Base-by-base conservation (phyloP, 1,139 yeast genomes). In the Debaryomyces nepalensis region DNA sequence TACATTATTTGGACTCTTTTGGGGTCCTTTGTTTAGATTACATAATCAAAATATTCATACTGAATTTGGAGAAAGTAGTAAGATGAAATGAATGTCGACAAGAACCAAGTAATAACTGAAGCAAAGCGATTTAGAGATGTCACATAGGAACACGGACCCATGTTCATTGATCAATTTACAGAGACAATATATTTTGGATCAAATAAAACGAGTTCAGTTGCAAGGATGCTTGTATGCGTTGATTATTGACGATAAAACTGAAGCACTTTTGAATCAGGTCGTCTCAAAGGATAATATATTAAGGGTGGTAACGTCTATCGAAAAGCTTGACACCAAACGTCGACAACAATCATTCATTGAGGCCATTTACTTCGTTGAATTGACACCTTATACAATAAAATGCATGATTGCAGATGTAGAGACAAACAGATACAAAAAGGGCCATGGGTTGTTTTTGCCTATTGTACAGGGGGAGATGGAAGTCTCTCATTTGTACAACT, bases 361-460 rank as follows among this genome's bases (percentile, higher is more conserved):
- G 47, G 78, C 75, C 18, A 66, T 73, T 23, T 73, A 73, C 51
- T 61, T 73, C 43, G 58, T 69, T 19, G 75, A 71, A 20, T 63
- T 69, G 10, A 55, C 68, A 14, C 53, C 63, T 14, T 72, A 64
- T 51, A 71, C 71, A 46, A 52, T 72, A 50, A 68, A 68, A 42
- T 73, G 78, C 48, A 66, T 73, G 21, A 54, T 66, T 33, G 74
- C 75, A 10, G 79, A 73, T 51, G 69, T 70, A 12, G 64, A 66
- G 29, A 60, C 70, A 14, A 53, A 55, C 9, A 54, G 76, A 33
- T 73, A 72, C 53, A 66, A 66, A 45, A 58, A 52, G 34, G 78
- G 75, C 8, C 63, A 66, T 47, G 72, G 69, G 3, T 55, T 73
- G 33, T 70, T 73, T 43, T 48, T 68, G 23, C 74, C 75, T 1